Conservation (phyloP, 768 basidiomycete genomes). For the Termitomyces sp. region DNA sequence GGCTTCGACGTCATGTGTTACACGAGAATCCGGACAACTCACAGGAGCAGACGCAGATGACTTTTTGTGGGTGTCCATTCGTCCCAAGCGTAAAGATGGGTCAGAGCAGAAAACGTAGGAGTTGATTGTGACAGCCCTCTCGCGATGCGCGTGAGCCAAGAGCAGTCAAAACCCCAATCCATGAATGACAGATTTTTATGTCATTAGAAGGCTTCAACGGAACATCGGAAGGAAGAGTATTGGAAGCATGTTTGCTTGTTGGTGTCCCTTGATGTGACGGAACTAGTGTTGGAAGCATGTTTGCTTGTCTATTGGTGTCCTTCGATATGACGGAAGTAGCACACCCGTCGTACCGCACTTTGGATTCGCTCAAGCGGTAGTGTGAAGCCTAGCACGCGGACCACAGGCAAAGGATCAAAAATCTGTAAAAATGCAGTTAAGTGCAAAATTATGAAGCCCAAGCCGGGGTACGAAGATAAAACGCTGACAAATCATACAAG, state of each 20-base stretch:
- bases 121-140: too few species aligned
- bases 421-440: not conserved
- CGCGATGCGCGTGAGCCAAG: too few species aligned
- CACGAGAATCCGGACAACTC: not conserved
- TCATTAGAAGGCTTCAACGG: too few species aligned
- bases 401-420: not conserved
- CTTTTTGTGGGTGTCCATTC: conserved; percentile 1
- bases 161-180: too few species aligned
- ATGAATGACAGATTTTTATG: too few species aligned
- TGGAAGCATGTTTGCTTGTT: too few species aligned
- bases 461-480: not conserved
- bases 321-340: too few species aligned
- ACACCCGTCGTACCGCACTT: not conserved
- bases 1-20: not conserved
- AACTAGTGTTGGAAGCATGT: not conserved
- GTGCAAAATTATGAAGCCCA: not conserved
- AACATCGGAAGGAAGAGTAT: too few species aligned
- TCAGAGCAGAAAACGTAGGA: not conserved
- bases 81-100: not conserved
- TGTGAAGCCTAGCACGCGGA: not conserved
- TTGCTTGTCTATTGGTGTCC: not conserved
- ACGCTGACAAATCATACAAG: not conserved
- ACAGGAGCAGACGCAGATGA: not conserved
- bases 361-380: not conserved
- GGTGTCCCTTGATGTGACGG: too few species aligned